These are phyloP conservation scores for Boletales sp. DNA, from an alignment of 768 basidiomycete genomes.

Conservation along the genomic window DNA sequence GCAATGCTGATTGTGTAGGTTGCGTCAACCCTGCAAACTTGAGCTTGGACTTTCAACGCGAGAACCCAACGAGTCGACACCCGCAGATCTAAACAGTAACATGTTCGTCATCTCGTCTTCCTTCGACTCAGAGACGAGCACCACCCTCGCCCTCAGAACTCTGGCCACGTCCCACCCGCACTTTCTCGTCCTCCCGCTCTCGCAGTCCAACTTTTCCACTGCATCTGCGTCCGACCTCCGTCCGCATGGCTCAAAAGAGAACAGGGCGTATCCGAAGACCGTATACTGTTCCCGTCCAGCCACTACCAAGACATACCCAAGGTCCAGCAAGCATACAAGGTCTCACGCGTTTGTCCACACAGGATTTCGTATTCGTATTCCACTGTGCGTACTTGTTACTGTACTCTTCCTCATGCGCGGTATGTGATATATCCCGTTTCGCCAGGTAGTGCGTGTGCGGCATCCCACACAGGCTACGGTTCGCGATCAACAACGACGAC, in stretches of 20 bases:
- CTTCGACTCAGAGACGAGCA: constrained; percentile 48
- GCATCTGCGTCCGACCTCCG: constrained; percentile 34
- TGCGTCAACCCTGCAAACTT: too few relatives aligned
- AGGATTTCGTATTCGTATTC: constrained; percentile 82
- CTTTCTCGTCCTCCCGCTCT: constrained; percentile 62
- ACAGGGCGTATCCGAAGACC: constrained; percentile 40
- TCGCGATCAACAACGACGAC: constrained; percentile 79
- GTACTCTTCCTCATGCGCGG: constrained; percentile 3
- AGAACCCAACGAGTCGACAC: constrained; percentile 28
- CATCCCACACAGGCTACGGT: constrained; percentile 55
- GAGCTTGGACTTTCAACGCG: too few relatives aligned
- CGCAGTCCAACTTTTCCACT: constrained; percentile 46
- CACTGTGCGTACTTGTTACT: constrained; percentile 46
- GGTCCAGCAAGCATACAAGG: constrained; percentile 36
- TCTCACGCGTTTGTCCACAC: constrained; percentile 42
- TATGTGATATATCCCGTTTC: constrained; percentile 7
- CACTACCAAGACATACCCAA: constrained; percentile 32
- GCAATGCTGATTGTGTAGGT: too few relatives aligned
- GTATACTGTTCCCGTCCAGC: constrained; percentile 8
- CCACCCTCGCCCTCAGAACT: constrained; percentile 38
- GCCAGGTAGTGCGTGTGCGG: constrained; percentile 61
- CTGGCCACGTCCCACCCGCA: constrained; percentile 54
- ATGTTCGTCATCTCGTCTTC: constrained; percentile 71
- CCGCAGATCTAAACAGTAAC: constrained; percentile 72
- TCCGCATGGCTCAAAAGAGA: constrained; percentile 61